These are phyloP conservation scores for Cladosporium sp. DNA, from an alignment of 2,329 filamentous ascomycete species.

Conservation along the genomic window DNA sequence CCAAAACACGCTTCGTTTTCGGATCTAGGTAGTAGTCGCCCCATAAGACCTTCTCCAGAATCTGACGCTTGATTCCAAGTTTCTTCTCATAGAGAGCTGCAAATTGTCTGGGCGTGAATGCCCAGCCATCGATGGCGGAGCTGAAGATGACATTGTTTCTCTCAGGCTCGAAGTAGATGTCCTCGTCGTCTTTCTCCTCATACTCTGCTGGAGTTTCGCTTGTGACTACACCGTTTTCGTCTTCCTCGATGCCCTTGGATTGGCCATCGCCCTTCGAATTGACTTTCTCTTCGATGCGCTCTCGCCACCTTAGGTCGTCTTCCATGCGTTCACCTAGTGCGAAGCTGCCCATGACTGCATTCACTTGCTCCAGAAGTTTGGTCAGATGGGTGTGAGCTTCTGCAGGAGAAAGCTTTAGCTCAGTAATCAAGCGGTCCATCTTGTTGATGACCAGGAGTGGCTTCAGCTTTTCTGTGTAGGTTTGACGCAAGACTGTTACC, in stretches of 20 bases:
- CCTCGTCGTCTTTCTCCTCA: constrained; percentile 91
- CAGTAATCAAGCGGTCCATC: constrained; percentile 90
- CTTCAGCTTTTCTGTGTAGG: constrained; percentile 94
- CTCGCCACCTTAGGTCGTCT: constrained; percentile 93
- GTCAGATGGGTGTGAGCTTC: constrained; percentile 89
- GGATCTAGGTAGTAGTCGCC: constrained; percentile 95
- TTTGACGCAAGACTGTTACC: constrained; percentile 90
- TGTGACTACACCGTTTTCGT: constrained; percentile 54
- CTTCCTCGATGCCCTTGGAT: constrained; percentile 53
- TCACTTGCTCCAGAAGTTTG: constrained; percentile 91
- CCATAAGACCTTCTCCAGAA: constrained; percentile 94
- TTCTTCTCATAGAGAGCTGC: constrained; percentile 94
- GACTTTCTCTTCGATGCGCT: constrained; percentile 83
- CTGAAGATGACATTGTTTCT: constrained; percentile 99
- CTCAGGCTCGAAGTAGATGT: constrained; percentile 96
- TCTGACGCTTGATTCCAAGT: constrained; percentile 83
- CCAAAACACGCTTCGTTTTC: constrained; percentile 91
- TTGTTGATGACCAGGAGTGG: constrained; percentile 97
- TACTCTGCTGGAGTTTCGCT: constrained; percentile 60
- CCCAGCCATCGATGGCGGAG: constrained; percentile 98
- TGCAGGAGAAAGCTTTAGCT: constrained; percentile 86
- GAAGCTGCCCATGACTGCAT: constrained; percentile 95
- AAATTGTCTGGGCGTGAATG: constrained; percentile 94
- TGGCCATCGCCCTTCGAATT: constrained; percentile 59
- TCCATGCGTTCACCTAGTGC: constrained; percentile 99